Conservation (phyloP, 768 basidiomycete species). For the Mrakia hoshinonis region DNA sequence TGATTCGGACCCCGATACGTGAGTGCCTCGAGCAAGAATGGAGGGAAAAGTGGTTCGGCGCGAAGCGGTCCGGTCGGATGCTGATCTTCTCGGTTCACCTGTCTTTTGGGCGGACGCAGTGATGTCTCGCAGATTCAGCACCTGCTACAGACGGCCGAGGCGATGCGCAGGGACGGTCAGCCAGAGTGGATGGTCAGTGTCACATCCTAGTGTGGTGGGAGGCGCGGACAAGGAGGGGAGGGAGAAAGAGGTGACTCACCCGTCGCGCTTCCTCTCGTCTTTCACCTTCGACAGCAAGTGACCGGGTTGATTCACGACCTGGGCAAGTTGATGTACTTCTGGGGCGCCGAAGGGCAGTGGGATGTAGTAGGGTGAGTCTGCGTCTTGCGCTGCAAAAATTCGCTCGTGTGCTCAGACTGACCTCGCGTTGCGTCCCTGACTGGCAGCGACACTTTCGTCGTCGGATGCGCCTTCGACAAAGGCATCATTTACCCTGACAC, state of each 20-base stretch:
- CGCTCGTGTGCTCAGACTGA: background rate
- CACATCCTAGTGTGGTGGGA: no score
- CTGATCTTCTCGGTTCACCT: constrained; percentile 43
- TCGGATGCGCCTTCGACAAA: constrained; percentile 70
- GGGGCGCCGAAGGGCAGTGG: constrained; percentile 70
- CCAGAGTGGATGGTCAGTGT: constrained; percentile 67
- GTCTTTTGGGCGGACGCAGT: background rate
- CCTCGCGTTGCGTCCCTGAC: background rate
- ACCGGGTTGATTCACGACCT: constrained; percentile 60
- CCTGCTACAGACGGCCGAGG: constrained; percentile 82
- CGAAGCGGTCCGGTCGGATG: constrained; percentile 44
- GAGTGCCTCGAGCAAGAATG: background rate
- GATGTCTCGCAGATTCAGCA: constrained; percentile 71
- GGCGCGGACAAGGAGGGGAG: background rate
- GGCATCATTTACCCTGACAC: constrained; percentile 73
- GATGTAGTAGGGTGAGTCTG: constrained; percentile 63
- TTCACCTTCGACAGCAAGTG: background rate
- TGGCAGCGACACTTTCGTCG: constrained; percentile 56
- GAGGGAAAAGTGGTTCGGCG: constrained; percentile 24
- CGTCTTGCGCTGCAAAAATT: background rate
- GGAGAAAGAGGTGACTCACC: background rate
- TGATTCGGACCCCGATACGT: constrained; percentile 70
- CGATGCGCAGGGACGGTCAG: constrained; percentile 73
- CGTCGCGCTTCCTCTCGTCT: no score
- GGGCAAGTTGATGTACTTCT: constrained; percentile 75